A percentile compares a stretch with the other conserved stretches of the same genome.
Conservation (phyloP, 139 green algal species). For the Pedinophyceae sp. region DNA sequence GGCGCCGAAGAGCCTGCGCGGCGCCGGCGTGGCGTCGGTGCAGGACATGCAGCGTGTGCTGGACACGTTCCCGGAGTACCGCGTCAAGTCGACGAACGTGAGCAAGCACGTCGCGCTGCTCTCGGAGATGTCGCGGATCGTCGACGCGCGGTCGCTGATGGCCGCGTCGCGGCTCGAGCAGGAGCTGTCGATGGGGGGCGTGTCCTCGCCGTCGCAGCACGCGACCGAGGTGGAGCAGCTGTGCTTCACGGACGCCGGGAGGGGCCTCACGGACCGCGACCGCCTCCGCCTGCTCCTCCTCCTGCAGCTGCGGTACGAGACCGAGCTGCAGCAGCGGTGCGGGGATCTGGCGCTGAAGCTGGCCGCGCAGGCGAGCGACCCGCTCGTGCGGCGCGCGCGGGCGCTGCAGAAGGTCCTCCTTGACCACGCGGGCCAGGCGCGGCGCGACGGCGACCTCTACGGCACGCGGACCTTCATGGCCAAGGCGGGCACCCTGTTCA, state of each 20-base stretch:
- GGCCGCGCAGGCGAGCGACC: too few relatives aligned
- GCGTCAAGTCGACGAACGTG: constrained; percentile 21
- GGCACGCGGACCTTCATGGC: constrained; percentile 34
- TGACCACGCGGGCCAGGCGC: too few relatives aligned
- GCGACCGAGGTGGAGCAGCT: too few relatives aligned
- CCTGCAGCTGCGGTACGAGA: neutral
- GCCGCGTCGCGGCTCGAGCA: constrained; percentile 66
- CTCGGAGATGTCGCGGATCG: constrained; percentile 40
- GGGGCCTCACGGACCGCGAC: neutral
- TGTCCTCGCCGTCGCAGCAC: too few relatives aligned
- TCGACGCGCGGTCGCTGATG: constrained; percentile 25
- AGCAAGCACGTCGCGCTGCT: constrained; percentile 82
- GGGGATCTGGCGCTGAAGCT: too few relatives aligned
- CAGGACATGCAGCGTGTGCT: constrained; percentile 23
- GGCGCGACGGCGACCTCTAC: constrained; percentile 74
- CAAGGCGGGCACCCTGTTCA: constrained; percentile 50
- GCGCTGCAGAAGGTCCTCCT: too few relatives aligned
- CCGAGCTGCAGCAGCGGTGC: too few relatives aligned
- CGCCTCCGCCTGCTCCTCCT: neutral
- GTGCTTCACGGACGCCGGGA: too few relatives aligned
- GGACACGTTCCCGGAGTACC: constrained; percentile 37
- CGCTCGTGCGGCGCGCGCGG: too few relatives aligned
- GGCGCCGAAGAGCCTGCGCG: too few relatives aligned
- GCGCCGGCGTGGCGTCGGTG: constrained; percentile 38
- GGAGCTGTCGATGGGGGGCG: constrained; percentile 63